Evolutionary conservation across 2,329 filamentous ascomycete genomes (phyloP), one percentile per base, ranked within the genome.

Genomic region (Ciborinia camelliae): DNA sequence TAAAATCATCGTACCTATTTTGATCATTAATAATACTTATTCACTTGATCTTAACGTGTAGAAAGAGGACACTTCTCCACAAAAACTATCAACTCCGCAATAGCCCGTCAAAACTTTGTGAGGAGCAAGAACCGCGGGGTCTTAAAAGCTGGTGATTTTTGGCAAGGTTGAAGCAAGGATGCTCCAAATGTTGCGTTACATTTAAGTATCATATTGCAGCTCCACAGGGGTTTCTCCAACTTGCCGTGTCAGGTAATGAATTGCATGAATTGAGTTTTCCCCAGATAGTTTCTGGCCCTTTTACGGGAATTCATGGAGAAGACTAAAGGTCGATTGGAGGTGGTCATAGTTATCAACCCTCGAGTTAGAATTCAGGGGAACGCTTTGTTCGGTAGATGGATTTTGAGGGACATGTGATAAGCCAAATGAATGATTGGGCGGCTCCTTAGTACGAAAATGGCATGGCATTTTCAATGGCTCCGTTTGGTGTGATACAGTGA

Each of bases 151-250:
- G 55, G 41, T 28, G 20, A 58, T 35, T 32, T 5, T 23, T 47
- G 5, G 45, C 23, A 48, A 26, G 23, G 55, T 55, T 55, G 35
- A 28, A 20, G 23, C 41, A 58, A 58, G 55, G 41, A 58, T 58
- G 30, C 28, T 47, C 43, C 28, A 23, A 47, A 20, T 35, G 15
- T 35, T 47, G 28, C 55, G 28, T 58, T 47, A 4, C 55, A 26
- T 35, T 35, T 9, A 5, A 26, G 20, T 30, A 43, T 61, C 58
- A 28, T 41, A 35, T 35, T 5, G 35, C n/a, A 43, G 47, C 35
- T 62, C 48, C 59, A 62, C 35, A 35, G 37, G 54, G 53, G 45
- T 32, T 54, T 39, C 48, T 54, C 37, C 59, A 62, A 20, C 26
- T 53, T 28, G 28, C 37, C 39, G 26, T 32, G 26, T 62, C 48